Evolutionary conservation across 1,284 basidiomycete species (phyloP), one percentile per base, ranked within the genome.

Genomic region (Rhizoctonia solani): DNA sequence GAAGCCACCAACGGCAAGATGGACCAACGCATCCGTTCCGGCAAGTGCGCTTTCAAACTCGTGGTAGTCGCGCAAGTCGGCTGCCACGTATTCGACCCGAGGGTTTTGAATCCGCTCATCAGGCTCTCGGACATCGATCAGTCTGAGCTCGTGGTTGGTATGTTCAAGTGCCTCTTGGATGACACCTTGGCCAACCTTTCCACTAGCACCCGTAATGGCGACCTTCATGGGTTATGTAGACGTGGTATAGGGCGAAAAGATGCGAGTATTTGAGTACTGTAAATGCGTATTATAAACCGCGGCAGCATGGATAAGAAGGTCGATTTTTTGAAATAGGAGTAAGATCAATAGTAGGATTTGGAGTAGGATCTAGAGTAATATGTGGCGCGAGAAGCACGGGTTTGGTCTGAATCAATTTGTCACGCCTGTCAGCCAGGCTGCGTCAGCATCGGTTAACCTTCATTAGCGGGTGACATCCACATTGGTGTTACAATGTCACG

Each of bases 1-100:
- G 76, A 47, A 59, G 0, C 76, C 76, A 14, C 76, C 75, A 2
- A 76, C 76, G 13, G 74, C 76, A n/a, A 79, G 71, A 69, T 79
- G 78, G 23, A 79, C 74, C 14, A 78, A 72, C 8, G 73, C 76
- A 56, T 77, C 74, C 14, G 68, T 37, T 21, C 67, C 63, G 14
- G 68, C 54, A 50, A 77, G 72, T 2, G 74, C 68, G 11, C 41
- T 32, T 42, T 63, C n/a, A n/a, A 75, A 69, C n/a, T 65, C 71
- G 11, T 58, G 39, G 53, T 73, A 73, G 47, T 69, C 70, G 1
- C 69, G 61, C 41, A 76, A 70, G 70, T 78, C 77, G 25, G 72
- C 73, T 5, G 69, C 69, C 49, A 69, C 56, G 46, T 71, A 70
- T 59, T 71, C 69, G 30, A 71, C 56, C 13, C 71, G 39, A 16